These are phyloP conservation scores for Nakaseomyces delphensis DNA, from an alignment of 1,139 yeast species.

Conservation along the genomic window DNA sequence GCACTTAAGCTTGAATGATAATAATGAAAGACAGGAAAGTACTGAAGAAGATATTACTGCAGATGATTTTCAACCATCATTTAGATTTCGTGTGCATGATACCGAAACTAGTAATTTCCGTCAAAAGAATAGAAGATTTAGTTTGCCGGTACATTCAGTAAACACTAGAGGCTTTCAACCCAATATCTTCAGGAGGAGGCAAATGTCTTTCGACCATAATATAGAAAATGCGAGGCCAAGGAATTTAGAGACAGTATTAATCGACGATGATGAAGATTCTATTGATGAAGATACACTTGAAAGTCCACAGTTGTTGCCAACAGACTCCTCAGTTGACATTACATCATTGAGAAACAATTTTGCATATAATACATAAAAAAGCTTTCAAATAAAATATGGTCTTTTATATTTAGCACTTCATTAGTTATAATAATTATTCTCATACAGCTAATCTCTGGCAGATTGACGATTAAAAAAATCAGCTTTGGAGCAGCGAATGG, in stretches of 20 bases:
- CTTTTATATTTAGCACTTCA: background rate
- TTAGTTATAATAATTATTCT: too few relatives aligned
- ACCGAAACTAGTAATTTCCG: background rate
- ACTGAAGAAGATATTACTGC: constrained; percentile 4
- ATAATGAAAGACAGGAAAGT: constrained; percentile 7
- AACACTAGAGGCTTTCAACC: background rate
- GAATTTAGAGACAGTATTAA: background rate
- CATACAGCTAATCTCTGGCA: too few relatives aligned
- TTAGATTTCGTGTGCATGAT: background rate
- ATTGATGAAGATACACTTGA: background rate
- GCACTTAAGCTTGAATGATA: constrained; percentile 11
- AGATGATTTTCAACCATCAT: constrained; percentile 1
- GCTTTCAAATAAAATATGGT: background rate
- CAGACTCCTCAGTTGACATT: constrained; percentile 13
- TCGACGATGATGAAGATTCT: background rate
- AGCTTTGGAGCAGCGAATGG: too few relatives aligned
- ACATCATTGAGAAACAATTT: constrained; percentile 7
- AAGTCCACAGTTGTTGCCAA: constrained; percentile 2
- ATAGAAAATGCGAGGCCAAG: background rate
- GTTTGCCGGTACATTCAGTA: background rate
- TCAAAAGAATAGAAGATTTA: background rate
- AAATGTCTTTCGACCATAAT: background rate
- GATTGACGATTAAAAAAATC: too few relatives aligned
- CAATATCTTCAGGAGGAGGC: background rate
- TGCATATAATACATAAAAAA: background rate